Percentiles rank a stretch among this genome's conserved stretches.
Conservation (phyloP, 176 grass and related monocot species). For the Ensete ventricosum region DNA sequence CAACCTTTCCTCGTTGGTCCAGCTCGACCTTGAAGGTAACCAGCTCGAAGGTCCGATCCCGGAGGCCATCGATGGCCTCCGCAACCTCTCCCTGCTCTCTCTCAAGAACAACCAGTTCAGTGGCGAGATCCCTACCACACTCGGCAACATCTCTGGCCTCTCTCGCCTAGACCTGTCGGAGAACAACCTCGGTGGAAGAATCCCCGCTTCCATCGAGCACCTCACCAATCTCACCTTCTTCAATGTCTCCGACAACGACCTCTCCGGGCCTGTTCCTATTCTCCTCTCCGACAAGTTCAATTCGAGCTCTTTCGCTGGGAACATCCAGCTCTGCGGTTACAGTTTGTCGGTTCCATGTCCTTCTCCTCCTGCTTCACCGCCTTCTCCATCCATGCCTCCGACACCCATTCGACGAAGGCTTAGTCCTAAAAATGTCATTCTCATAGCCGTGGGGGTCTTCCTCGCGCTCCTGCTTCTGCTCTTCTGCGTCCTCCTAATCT, state of each 20-base stretch:
- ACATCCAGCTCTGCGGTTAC: slow-evolving; percentile 79
- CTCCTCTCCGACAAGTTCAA: slow-evolving; percentile 79
- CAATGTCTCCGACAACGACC: slow-evolving; percentile 69
- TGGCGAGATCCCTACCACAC: slow-evolving; percentile 47
- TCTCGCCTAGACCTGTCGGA: slow-evolving; percentile 58
- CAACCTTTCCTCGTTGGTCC: slow-evolving; percentile 37
- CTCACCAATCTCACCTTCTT: slow-evolving; percentile 51
- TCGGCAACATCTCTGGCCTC: slow-evolving; percentile 58
- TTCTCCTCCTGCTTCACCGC: slow-evolving; percentile 32
- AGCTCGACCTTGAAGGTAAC: slow-evolving; percentile 50
- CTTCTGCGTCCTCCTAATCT: slow-evolving; percentile 55
- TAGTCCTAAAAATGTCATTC: slow-evolving; percentile 54
- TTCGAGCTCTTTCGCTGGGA: slow-evolving; percentile 76
- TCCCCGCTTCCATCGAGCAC: slow-evolving; percentile 45
- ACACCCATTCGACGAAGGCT: slow-evolving; percentile 36
- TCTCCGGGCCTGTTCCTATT: slow-evolving; percentile 55
- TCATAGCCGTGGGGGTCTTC: slow-evolving; percentile 49
- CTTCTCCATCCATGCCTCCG: slow-evolving; percentile 27
- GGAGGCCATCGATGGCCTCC: slow-evolving; percentile 43
- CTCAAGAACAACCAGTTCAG: slow-evolving; percentile 39
- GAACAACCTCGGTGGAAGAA: slow-evolving; percentile 75
- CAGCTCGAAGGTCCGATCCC: slow-evolving; percentile 41
- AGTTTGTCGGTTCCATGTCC: slow-evolving; percentile 59
- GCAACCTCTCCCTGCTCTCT: slow-evolving; percentile 51
- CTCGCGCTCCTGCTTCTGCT: slow-evolving; percentile 63